These are phyloP conservation scores for Aspergillus pseudoglaucus DNA, from an alignment of 2,329 filamentous ascomycete species.

Conservation along the genomic window DNA sequence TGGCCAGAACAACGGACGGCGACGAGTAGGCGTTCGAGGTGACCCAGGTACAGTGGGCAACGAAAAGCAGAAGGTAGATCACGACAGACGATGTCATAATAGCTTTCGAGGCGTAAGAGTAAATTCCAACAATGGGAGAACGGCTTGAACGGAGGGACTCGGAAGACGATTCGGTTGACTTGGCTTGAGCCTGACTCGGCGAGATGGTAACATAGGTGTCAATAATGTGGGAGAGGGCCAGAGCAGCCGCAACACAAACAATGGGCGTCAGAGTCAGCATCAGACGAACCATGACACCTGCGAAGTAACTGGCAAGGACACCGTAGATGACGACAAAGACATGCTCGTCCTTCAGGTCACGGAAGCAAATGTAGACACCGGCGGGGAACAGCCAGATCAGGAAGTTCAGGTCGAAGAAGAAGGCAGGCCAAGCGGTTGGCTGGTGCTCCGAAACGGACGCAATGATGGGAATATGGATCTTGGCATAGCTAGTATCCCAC, in stretches of 20 bases:
- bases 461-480: constrained; percentile 99
- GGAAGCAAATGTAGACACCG: constrained; percentile 97
- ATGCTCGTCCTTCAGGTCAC: constrained; percentile 86
- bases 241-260: constrained; percentile 87
- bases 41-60: constrained; percentile 98
- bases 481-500: constrained; percentile 97
- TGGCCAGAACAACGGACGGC: constrained; percentile 91
- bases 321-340: constrained; percentile 97
- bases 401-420: constrained; percentile 98
- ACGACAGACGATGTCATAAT: constrained; percentile 67
- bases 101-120: constrained; percentile 70
- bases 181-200: constrained; percentile 48
- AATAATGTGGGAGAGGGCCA: constrained; percentile 79
- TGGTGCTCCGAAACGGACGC: constrained; percentile 99
- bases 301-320: constrained; percentile 95
- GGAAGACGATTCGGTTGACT: constrained; percentile 32
- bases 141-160: constrained; percentile 60
- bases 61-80: constrained; percentile 83
- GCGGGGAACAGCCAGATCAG: constrained; percentile 99
- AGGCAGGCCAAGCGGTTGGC: constrained; percentile 96
- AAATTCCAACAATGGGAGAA: constrained; percentile 74
- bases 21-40: constrained; percentile 99
- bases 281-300: constrained; percentile 97
- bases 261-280: constrained; percentile 97
- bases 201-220: constrained; percentile 73